These are phyloP conservation scores for Monosporascus sp. DNA, from an alignment of 2,329 filamentous ascomycete species.

Conservation along the genomic window DNA sequence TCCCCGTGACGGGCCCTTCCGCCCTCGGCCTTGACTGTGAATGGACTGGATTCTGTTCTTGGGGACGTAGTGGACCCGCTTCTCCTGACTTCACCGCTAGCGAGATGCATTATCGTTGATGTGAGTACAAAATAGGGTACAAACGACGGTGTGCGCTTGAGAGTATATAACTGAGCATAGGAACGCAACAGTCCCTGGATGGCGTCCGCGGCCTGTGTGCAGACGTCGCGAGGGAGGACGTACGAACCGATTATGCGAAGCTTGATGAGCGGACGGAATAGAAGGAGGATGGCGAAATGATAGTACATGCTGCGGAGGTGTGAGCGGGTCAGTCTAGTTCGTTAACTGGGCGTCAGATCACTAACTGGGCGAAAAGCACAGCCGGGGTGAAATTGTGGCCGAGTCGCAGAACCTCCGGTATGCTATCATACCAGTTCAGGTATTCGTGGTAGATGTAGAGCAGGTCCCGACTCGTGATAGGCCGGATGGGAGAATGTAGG, in stretches of 20 bases:
- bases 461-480: slow-evolving; percentile 58
- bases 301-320: slow-evolving; percentile 56
- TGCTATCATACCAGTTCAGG: slow-evolving; percentile 63
- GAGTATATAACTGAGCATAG: slow-evolving; percentile 53
- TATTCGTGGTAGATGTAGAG: slow-evolving; percentile 63
- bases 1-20: slow-evolving; percentile 5
- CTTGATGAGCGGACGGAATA: slow-evolving; percentile 69
- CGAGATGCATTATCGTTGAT: slow-evolving; percentile 55
- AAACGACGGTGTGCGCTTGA: slow-evolving; percentile 54
- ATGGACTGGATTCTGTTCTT: slow-evolving; percentile 13
- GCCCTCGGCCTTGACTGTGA: slow-evolving; percentile 14
- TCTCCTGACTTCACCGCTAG: slow-evolving; percentile 38
- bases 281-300: slow-evolving; percentile 63
- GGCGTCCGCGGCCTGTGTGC: slow-evolving; percentile 55
- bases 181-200: slow-evolving; percentile 52
- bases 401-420: slow-evolving; percentile 59
- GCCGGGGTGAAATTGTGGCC: slow-evolving; percentile 68
- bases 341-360: slow-evolving; percentile 10
- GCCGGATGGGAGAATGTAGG: slow-evolving; percentile 64
- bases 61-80: slow-evolving; percentile 15
- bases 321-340: background rate
- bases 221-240: slow-evolving; percentile 60
- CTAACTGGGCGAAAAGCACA: slow-evolving; percentile 70
- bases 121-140: slow-evolving; percentile 59
- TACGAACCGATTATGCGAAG: slow-evolving; percentile 57